Base-by-base conservation (phyloP, 2,329 filamentous ascomycete genomes). In the Sporothrix mexicana region DNA sequence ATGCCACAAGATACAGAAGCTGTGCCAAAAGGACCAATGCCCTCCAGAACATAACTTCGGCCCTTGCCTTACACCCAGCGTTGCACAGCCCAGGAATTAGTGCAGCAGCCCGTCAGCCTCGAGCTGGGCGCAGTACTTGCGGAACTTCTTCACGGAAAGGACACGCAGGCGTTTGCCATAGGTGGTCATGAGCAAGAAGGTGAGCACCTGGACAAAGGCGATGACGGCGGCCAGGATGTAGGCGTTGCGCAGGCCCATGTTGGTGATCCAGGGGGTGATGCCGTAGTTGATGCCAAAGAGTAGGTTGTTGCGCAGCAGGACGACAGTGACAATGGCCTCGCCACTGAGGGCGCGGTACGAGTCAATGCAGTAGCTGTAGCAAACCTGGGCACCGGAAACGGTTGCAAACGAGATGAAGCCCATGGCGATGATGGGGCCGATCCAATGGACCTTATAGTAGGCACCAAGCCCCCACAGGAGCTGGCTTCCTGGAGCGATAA, bases 251-350 rank as follows among this genome's bases (percentile, higher is more conserved):
- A 59, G 20, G 3, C 55, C 55, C 55, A 59, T 59, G 9, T 59
- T 59, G 55, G 55, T 59, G 55, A 59, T 59, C 55, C 55, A 59
- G 12, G 55, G 55, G 0, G 55, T 59, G 23, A 59, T 59, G 55
- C 55, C 55, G 20, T 59, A 59, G 55, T 59, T 59, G 55, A 59
- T 59, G 23, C 55, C 55, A 23, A 59, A 59, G 55, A 59, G 55
- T 25, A 59, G 25, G 20, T 59, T 59, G 55, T 59, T 59, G 55
- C 55, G 55, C 10, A 59, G 10, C 20, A 59, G 55, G 23, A 59
- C 55, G 20, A 59, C 55, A 12, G 55, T 59, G 9, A 59, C 55
- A 59, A 59, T 59, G 23, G 55, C 55, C 23, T 59, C 55, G 20
- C 55, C 55, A 30, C 55, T 59, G 55, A 59, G 55, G 3, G 55